Conservation (phyloP, 176 grass and related monocot genomes). For the Eremochloa ophiuroides region DNA sequence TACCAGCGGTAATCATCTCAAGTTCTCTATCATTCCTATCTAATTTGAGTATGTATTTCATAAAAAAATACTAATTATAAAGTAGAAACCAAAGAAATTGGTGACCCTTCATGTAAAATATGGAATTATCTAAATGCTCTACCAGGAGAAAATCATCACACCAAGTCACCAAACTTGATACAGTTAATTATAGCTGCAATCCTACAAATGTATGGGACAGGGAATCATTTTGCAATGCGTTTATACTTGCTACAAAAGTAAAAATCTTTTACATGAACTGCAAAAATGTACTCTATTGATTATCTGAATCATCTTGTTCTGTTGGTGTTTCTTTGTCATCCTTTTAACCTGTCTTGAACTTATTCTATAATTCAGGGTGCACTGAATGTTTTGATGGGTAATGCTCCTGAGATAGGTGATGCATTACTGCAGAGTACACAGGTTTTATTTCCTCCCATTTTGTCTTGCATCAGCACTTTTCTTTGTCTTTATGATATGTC, state of each 20-base stretch:
- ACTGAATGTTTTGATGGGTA: constrained; percentile 89
- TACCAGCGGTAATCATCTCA: constrained; percentile 71
- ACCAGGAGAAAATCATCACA: neutral
- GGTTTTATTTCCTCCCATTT: constrained; percentile 39
- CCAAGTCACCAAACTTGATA: neutral
- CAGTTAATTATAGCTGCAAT: neutral
- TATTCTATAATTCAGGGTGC: constrained; percentile 65
- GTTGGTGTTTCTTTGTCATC: neutral
- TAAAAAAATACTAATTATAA: neutral
- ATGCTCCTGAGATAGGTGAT: constrained; percentile 88
- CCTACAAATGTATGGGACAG: neutral
- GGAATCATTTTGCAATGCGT: neutral
- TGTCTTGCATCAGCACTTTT: neutral
- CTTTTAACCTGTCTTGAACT: constrained; percentile 2
- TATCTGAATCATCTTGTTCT: neutral
- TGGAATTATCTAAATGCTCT: neutral
- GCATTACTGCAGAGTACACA: constrained; percentile 70
- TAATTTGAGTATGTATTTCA: constrained; percentile 20
- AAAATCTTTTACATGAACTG: neutral
- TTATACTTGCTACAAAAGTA: neutral
- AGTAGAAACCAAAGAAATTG: neutral
- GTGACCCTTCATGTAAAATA: neutral
- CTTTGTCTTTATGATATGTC: constrained; percentile 3
- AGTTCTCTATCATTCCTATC: constrained; percentile 1
- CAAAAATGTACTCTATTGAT: constrained; percentile 10